Conservation (phyloP, 768 basidiomycete species). For the Lyophyllum shimeji region DNA sequence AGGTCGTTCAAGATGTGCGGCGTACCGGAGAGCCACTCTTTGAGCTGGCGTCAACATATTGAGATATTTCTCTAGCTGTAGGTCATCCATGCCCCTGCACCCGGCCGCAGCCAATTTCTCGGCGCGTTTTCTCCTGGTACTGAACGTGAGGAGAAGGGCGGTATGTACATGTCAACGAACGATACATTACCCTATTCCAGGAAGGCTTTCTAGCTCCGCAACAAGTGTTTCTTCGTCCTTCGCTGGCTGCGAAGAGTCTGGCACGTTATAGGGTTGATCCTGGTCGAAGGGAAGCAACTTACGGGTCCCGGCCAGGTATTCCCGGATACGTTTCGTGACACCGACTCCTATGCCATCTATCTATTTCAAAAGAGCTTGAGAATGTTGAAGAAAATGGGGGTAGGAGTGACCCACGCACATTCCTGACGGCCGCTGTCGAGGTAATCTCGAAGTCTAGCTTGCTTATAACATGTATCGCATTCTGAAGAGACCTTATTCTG, state of each 20-base stretch:
- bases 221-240: neutral
- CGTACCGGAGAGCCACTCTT: slow-evolving; percentile 38
- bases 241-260: neutral
- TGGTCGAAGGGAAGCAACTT: slow-evolving; percentile 10
- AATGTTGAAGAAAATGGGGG: neutral
- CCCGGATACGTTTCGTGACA: slow-evolving; percentile 39
- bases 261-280: neutral
- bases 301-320: slow-evolving; percentile 26
- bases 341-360: slow-evolving; percentile 31
- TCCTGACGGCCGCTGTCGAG: neutral
- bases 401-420: neutral
- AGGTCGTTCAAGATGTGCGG: slow-evolving; percentile 33
- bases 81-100: slow-evolving; percentile 41
- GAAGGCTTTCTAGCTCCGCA: slow-evolving; percentile 6
- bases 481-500: neutral
- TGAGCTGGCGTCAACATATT: slow-evolving; percentile 37
- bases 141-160: neutral
- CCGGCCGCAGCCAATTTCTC: slow-evolving; percentile 50
- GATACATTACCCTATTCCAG: neutral
- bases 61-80: slow-evolving; percentile 37
- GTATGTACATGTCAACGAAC: neutral
- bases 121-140: slow-evolving; percentile 34
- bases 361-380: slow-evolving; percentile 7
- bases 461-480: slow-evolving; percentile 2
- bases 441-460: slow-evolving; percentile 8